Percentiles rank a stretch among this genome's conserved stretches.
Conservation (phyloP, 148 eudicot genomes). For the Agrostemma githago region DNA sequence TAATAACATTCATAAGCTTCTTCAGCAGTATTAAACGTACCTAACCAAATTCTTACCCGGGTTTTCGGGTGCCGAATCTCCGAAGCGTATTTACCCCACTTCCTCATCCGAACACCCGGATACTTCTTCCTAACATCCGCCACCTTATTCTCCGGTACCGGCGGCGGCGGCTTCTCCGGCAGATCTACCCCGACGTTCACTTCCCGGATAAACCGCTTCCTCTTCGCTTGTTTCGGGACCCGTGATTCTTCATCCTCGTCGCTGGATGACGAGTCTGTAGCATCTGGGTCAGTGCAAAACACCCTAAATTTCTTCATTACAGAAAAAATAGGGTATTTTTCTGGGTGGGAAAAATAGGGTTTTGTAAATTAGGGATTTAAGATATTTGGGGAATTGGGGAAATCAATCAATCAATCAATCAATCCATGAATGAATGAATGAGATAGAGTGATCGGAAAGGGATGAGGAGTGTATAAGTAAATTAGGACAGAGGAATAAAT, state of each 20-base stretch:
- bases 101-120: conserved; percentile 27
- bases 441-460: too few relatives aligned
- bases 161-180: neutral
- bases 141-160: neutral
- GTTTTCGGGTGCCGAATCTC: conserved; percentile 33
- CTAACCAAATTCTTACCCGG: conserved; percentile 31
- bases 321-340: neutral
- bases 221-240: conserved; percentile 7
- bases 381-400: neutral
- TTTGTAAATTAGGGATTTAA: neutral
- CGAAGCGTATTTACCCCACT: conserved; percentile 38
- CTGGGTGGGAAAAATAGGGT: neutral
- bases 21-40: conserved; percentile 37
- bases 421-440: too few relatives aligned
- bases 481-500: too few relatives aligned
- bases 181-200: conserved; percentile 19
- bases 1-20: conserved; percentile 36
- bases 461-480: too few relatives aligned
- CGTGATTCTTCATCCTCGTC: conserved; percentile 16
- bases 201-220: conserved; percentile 26
- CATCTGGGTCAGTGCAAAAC: conserved; percentile 48
- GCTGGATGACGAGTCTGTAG: conserved; percentile 54
- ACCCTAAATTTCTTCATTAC: conserved; percentile 37
- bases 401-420: too few relatives aligned
- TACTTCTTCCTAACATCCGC: conserved; percentile 22